Base-by-base conservation (phyloP, 768 basidiomycete genomes). In the Podaxis sp. region DNA sequence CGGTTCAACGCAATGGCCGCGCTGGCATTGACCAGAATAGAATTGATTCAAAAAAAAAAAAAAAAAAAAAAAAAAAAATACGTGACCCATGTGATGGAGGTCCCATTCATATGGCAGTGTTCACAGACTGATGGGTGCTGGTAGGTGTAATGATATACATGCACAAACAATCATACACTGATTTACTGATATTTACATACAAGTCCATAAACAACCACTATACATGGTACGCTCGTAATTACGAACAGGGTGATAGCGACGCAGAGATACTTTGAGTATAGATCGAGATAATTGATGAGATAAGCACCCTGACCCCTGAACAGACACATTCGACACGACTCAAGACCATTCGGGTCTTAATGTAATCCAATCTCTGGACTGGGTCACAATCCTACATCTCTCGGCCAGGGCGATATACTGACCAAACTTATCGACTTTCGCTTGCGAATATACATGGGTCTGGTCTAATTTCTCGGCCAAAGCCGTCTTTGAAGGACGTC, bases 391-490 rank as follows among this genome's bases (percentile, higher is more conserved):
- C 23, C 72, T 74, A 13, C 63, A 69, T 59, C 74, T 68, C 40
- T 71, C 69, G 11, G 82, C 82, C 57, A 74, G 61, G 7, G 62
- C 63, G 11, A 72, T 55, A 62, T 83, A 84, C 44, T 78, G 73
- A 16, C 69, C 69, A 62, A 83, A 81, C 25, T 67, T 74, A 5
- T 72, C 28, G 4, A 76, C 77, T 1, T 79, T 77, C 9, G 77
- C 80, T 36, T 67, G 66, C 65, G 67, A 64, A 55, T 81, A 82
- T 1, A 75, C 67, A 32, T 62, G 65, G 54, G 67, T 70, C 36
- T 66, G 63, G 13, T 68, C 62, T 10, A 85, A 62, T 32, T 68
- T 64, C 27, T 67, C 38, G 9, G 73, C 77, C 9, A 84, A 59
- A 0, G 50, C n/a, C 25, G 78, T 78, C 59, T 81, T 76, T 7